Conservation (phyloP, 2,329 filamentous ascomycete species). For the Colletotrichum cuscutae region DNA sequence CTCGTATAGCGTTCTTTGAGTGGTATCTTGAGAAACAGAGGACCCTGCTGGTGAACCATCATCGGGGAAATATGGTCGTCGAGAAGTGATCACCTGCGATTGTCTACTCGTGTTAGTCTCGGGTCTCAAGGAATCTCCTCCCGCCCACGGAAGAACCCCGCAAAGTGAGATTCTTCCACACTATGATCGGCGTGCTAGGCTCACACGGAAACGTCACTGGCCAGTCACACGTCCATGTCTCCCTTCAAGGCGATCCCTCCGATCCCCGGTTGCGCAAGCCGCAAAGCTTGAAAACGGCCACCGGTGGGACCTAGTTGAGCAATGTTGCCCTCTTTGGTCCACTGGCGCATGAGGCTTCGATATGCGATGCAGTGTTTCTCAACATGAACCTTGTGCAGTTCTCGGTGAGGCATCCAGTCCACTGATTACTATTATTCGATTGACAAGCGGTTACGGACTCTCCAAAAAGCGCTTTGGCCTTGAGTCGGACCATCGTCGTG, state of each 20-base stretch:
- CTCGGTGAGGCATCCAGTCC: neutral
- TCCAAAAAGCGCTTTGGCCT: neutral
- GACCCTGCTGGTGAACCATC: neutral
- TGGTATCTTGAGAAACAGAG: neutral
- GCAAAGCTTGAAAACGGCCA: slow-evolving; percentile 3
- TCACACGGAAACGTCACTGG: slow-evolving; percentile 16
- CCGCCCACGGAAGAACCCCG: neutral
- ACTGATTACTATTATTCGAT: neutral
- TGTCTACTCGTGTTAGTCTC: neutral
- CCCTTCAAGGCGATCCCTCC: neutral
- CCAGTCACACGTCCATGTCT: neutral
- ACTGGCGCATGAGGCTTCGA: neutral
- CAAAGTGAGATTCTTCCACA: neutral
- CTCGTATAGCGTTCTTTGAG: neutral
- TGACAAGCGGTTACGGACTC: neutral
- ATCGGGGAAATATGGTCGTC: neutral
- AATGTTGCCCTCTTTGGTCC: neutral
- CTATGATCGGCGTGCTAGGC: slow-evolving; percentile 2
- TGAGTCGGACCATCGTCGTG: neutral
- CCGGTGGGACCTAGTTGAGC: neutral
- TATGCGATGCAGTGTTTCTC: neutral
- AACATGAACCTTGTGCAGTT: neutral
- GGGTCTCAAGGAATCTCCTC: neutral
- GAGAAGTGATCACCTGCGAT: neutral
- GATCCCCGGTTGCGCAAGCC: slow-evolving; percentile 1